These are phyloP conservation scores for Alternaria triticimaculans DNA, from an alignment of 2,329 filamentous ascomycete species.

Conservation along the genomic window DNA sequence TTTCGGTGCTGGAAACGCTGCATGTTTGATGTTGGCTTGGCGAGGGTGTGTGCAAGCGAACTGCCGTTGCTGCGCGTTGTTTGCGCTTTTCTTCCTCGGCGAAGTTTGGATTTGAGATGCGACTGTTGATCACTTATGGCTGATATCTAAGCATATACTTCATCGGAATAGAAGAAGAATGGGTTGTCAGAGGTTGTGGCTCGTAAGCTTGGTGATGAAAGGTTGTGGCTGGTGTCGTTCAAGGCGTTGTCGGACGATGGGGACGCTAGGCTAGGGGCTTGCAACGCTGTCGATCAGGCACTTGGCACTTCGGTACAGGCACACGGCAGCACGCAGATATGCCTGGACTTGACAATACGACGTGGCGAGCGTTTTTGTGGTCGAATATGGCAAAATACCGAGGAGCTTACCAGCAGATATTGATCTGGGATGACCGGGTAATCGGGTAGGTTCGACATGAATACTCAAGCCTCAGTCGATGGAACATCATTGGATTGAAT, in stretches of 20 bases:
- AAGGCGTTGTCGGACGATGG: neutral
- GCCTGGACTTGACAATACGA: neutral
- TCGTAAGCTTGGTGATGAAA: neutral
- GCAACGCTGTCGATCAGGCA: neutral
- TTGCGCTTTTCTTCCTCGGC: neutral
- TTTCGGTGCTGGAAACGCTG: conserved; percentile 36
- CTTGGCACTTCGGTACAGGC: neutral
- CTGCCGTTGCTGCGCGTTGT: too few species aligned
- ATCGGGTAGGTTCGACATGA: neutral
- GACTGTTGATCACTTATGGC: neutral
- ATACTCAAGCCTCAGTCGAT: neutral
- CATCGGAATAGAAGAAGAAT: neutral
- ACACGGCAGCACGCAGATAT: neutral
- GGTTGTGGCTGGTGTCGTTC: neutral
- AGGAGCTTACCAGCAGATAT: too few species aligned
- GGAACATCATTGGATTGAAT: neutral
- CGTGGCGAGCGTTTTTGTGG: neutral
- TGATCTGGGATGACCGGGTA: neutral
- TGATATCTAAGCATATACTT: neutral
- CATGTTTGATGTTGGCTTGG: conserved; percentile 30
- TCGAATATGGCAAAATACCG: too few species aligned
- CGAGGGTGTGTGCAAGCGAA: conserved; percentile 5
- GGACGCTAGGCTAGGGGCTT: neutral
- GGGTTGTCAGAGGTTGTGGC: neutral
- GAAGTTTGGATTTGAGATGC: neutral